Evolutionary conservation across 139 green algal genomes (phyloP), one percentile per base, ranked within the genome.

Genomic region (Chlamydomonas schloesseri): DNA sequence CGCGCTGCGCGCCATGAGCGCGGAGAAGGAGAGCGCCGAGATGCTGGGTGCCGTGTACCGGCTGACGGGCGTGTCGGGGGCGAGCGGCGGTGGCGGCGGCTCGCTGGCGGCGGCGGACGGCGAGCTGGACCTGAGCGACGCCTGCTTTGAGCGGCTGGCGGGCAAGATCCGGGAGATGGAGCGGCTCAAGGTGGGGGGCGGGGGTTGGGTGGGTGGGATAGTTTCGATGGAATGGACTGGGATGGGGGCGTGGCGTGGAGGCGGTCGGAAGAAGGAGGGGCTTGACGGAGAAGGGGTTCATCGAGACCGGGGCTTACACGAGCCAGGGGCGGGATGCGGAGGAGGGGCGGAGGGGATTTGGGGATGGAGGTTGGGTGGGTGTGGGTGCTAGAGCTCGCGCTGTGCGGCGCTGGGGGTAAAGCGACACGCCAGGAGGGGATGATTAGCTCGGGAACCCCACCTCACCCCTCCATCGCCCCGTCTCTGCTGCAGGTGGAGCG

Each of bases 401-500:
- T n/a, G n/a, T n/a, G n/a, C n/a, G n/a, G n/a, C n/a, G n/a, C n/a
- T n/a, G n/a, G n/a, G n/a, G n/a, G n/a, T n/a, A n/a, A n/a, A n/a
- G n/a, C n/a, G n/a, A n/a, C n/a, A n/a, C n/a, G n/a, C n/a, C n/a
- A n/a, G n/a, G n/a, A n/a, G n/a, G n/a, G n/a, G n/a, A n/a, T n/a
- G n/a, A n/a, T n/a, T n/a, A n/a, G n/a, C n/a, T n/a, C n/a, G n/a
- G n/a, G n/a, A n/a, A n/a, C n/a, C n/a, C n/a, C n/a, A n/a, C n/a
- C n/a, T n/a, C n/a, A n/a, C n/a, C 42, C 42, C 42, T 50, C 42
- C 8, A 5, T 8, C 42, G 42, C 42, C 42, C 5, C 71, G 2
- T 33, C 34, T n/a, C n/a, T n/a, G n/a, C 37, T 62, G 50, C 89
- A 94, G 91, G 68, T 71, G 0, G 73, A 91, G 70, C 89, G 91